Evolutionary conservation across 2,329 filamentous ascomycete species (phyloP).

Genomic region (Fusarium coicis): DNA sequence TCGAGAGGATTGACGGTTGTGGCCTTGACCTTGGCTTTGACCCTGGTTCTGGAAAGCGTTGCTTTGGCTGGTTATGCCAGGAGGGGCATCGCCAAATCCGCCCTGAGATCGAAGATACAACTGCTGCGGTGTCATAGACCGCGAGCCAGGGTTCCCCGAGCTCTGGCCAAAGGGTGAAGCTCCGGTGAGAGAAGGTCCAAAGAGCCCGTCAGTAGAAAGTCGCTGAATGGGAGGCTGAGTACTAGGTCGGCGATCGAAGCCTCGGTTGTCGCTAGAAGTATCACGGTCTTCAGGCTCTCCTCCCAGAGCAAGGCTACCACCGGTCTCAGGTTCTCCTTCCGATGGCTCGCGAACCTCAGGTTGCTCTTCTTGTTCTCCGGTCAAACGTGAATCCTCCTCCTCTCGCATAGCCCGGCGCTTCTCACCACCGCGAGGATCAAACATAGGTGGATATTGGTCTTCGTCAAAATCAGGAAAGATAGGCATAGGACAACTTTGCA

Average conservation of each 20-base stretch:
- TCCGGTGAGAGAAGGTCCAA: constrained; percentile 61
- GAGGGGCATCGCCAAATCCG: constrained; percentile 68
- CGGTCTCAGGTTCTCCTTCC: constrained; percentile 83
- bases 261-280: constrained; percentile 59
- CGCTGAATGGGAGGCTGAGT: constrained; percentile 84
- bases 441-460: constrained; percentile 72
- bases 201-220: constrained; percentile 62
- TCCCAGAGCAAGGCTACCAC: constrained; percentile 85
- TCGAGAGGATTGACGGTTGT: constrained; percentile 85
- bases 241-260: constrained; percentile 69
- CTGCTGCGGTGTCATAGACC: constrained; percentile 84
- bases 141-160: constrained; percentile 66
- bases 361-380: constrained; percentile 60
- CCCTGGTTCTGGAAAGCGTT: constrained; percentile 58
- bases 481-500: constrained; percentile 52
- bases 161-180: constrained; percentile 59
- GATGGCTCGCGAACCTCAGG: constrained; percentile 58
- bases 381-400: constrained; percentile 68
- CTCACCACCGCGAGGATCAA: constrained; percentile 83
- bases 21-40: constrained; percentile 66
- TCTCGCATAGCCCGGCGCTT: constrained; percentile 83
- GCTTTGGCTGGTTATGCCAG: constrained; percentile 62
- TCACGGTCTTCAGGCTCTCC: constrained; percentile 91
- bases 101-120: constrained; percentile 73
- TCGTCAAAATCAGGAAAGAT: constrained; percentile 17